These are phyloP conservation scores for Nelumbo lutea DNA, from an alignment of 164 flowering plant species.

Conservation along the genomic window DNA sequence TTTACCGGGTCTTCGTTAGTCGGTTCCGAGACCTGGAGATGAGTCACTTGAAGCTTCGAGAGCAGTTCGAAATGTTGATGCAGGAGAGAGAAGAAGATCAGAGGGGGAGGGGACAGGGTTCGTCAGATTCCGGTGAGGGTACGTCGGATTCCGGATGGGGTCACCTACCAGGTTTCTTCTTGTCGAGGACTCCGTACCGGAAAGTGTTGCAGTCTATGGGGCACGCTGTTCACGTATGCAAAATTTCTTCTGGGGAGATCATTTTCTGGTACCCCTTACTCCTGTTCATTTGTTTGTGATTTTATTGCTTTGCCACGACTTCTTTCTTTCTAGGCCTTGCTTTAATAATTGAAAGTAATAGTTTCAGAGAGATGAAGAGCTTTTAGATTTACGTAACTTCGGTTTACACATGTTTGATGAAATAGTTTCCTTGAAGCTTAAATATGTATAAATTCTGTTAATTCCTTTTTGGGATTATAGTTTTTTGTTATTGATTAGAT, in stretches of 20 bases:
- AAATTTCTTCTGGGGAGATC: slow-evolving; percentile 51
- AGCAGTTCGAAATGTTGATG: slow-evolving; percentile 28
- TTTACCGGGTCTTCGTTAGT: slow-evolving; percentile 25
- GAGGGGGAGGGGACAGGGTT: slow-evolving; percentile 4
- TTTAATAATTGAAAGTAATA: not conserved
- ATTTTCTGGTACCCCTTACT: slow-evolving; percentile 46
- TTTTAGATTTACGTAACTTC: no score
- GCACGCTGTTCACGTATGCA: slow-evolving; percentile 56
- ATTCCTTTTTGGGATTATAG: no score
- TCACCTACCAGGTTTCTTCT: slow-evolving; percentile 33
- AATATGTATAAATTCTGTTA: no score
- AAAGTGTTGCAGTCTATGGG: slow-evolving; percentile 58
- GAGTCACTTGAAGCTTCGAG: slow-evolving; percentile 41
- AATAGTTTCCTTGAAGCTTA: no score
- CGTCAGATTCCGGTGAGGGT: slow-evolving; percentile 13
- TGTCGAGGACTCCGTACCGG: slow-evolving; percentile 28
- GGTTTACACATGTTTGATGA: no score
- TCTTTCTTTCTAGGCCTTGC: not conserved
- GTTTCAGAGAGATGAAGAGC: not conserved
- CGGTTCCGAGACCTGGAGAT: slow-evolving; percentile 48
- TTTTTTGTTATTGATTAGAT: no score
- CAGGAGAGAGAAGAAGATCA: slow-evolving; percentile 9
- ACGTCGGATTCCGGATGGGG: slow-evolving; percentile 13
- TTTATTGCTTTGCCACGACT: not conserved
- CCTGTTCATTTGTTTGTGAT: not conserved